Base-by-base conservation (phyloP, 805 yeast species). In the Lachancea quebecensis region DNA sequence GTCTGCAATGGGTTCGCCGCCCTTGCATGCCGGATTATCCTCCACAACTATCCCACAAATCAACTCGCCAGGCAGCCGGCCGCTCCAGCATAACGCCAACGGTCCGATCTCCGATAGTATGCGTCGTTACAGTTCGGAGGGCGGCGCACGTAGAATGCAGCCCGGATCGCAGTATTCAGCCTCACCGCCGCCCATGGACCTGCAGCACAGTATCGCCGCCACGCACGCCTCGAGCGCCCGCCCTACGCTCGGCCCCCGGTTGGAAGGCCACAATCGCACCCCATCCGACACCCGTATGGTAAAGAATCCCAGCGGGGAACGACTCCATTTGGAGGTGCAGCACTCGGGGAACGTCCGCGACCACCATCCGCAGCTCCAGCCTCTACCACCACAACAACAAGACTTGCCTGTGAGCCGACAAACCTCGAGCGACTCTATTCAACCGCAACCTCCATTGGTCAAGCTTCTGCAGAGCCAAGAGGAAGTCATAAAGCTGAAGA, bases 401-500 rank as follows among this genome's bases (percentile, higher is more conserved):
- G 37, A 34, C 6, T 15, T 14, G 15, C 37, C 17, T 17, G 37
- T 17, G 16, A 14, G 37, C 37, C 15, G 37, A 10, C 37, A 11
- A 8, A 17, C 17, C 18, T 17, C 37, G 18, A 6, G 16, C 37
- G 21, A 34, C 11, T 16, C 9, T 39, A 15, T 14, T 5, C 45
- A 29, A 30, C 16, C 31, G 30, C 44, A 40, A 14, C 39, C 44
- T 9, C 46, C 52, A 12, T 35, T 55, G 4, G 17, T 50, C 7
- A 42, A 41, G 47, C 49, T 48, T 12, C 46, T 57, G 46, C 57
- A 54, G 44, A 50, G 55, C 10, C 60, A 61, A 36, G 67, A 60
- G 43, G 71, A 67, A 32, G 55, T 65, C 16, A 67, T 68, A 30
- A 69, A 64, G 43, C 67, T 90, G 50, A 78, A 79, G 51, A 86